Percentiles rank a stretch among this genome's conserved stretches.
phyloP scores from a whole-genome alignment of 2,329 filamentous ascomycete species.

The Pyrenochaeta sp. region DNA sequence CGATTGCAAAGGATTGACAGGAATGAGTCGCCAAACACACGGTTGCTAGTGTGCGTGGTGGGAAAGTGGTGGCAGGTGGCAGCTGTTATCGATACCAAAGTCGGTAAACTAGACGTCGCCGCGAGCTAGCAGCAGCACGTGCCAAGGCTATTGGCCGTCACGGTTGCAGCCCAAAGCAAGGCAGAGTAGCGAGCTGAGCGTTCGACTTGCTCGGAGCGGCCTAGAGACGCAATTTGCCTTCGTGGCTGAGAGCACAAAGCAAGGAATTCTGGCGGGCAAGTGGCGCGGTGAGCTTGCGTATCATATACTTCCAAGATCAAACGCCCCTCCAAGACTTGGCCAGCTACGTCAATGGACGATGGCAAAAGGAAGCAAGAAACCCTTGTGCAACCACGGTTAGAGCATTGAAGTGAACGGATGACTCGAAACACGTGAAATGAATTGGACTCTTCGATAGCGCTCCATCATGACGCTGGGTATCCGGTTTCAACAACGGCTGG shows the following conservation, averaged over 20 bases:
- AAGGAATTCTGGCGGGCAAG: neutral
- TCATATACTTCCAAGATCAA: constrained; percentile 6
- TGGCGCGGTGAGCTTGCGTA: constrained; percentile 1
- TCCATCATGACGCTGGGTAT: too few relatives aligned
- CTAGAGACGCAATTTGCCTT: neutral
- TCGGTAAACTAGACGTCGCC: constrained; percentile 11
- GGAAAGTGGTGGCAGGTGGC: constrained; percentile 17
- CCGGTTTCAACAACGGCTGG: too few relatives aligned
- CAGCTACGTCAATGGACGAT: constrained; percentile 23
- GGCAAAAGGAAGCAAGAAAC: constrained; percentile 14
- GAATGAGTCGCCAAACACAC: constrained; percentile 14
- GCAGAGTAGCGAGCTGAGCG: constrained; percentile 3
- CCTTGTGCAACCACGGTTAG: too few relatives aligned
- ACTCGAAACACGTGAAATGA: too few relatives aligned
- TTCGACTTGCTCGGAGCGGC: neutral
- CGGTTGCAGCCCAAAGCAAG: constrained; percentile 5
- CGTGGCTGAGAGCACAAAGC: neutral
- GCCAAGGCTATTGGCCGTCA: constrained; percentile 37
- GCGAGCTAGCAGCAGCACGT: constrained; percentile 36
- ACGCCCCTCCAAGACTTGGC: constrained; percentile 16
- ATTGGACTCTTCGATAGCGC: too few relatives aligned
- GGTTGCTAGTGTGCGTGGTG: constrained; percentile 21
- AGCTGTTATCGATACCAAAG: constrained; percentile 18
- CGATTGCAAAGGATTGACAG: constrained; percentile 5
- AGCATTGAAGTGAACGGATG: too few relatives aligned